phyloP scores from a whole-genome alignment of 2,329 filamentous ascomycete genomes.

The Ophiostoma himal-ulmi region DNA sequence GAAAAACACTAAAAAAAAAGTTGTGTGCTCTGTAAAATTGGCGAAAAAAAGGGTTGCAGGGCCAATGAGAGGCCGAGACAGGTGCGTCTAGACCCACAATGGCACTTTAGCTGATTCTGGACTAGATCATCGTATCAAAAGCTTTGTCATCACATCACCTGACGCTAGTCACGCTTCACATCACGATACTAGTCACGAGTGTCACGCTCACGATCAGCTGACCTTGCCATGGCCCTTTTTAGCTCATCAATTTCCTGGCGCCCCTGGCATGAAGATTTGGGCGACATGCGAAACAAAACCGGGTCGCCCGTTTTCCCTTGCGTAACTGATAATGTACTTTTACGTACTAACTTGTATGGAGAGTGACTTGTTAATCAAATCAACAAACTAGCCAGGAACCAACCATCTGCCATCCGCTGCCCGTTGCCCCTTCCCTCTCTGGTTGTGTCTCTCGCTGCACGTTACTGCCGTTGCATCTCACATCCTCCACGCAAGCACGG shows the following conservation, averaged over 20 bases:
- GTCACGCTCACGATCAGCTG: background rate
- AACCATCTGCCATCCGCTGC: background rate
- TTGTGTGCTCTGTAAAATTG: slow-evolving; percentile 23
- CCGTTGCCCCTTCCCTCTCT: slow-evolving; percentile 14
- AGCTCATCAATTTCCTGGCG: background rate
- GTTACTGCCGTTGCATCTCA: background rate
- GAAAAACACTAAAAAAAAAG: slow-evolving; percentile 21
- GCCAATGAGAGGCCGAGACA: slow-evolving; percentile 19
- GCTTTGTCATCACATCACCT: background rate
- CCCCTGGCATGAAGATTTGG: slow-evolving; percentile 9
- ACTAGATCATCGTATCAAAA: background rate
- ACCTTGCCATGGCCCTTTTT: background rate
- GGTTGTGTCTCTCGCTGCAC: slow-evolving; percentile 9
- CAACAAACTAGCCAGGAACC: slow-evolving; percentile 17
- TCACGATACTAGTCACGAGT: background rate
- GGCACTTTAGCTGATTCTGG: background rate
- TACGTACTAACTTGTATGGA: slow-evolving; percentile 13
- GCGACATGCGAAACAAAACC: slow-evolving; percentile 16
- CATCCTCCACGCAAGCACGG: background rate
- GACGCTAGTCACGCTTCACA: accelerated
- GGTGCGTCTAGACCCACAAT: background rate
- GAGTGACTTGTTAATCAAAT: slow-evolving; percentile 19
- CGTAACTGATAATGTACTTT: slow-evolving; percentile 16
- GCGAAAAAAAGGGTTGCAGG: slow-evolving; percentile 13
- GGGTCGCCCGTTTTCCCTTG: slow-evolving; percentile 8